Evolutionary conservation across 148 eudicot genomes (phyloP).

Genomic region (Heliosperma pusillum): DNA sequence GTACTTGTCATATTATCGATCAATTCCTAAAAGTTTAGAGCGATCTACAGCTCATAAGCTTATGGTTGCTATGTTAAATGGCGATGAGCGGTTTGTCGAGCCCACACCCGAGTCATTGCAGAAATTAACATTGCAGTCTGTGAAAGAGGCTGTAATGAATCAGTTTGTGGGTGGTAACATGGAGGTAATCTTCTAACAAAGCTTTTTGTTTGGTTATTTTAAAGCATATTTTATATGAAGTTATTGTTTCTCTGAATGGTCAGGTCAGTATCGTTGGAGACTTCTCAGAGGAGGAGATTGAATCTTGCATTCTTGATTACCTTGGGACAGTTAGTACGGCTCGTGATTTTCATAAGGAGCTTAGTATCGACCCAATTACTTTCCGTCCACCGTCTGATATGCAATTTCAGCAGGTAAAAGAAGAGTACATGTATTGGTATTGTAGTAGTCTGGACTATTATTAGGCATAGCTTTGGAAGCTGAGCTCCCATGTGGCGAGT

Average conservation of each 20-base stretch:
- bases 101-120: slow-evolving; percentile 91
- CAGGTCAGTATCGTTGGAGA: slow-evolving; percentile 98
- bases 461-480: slow-evolving; percentile 1
- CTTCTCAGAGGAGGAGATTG: slow-evolving; percentile 91
- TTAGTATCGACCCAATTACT: slow-evolving; percentile 43
- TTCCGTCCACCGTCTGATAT: slow-evolving; percentile 75
- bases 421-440: neutral
- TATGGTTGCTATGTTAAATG: slow-evolving; percentile 90
- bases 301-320: slow-evolving; percentile 94
- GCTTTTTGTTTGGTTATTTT: neutral
- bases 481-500: neutral
- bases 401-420: slow-evolving; percentile 82
- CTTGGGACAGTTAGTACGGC: slow-evolving; percentile 75
- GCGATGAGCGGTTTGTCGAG: slow-evolving; percentile 96
- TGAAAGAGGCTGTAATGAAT: slow-evolving; percentile 88
- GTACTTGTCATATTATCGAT: slow-evolving; percentile 90
- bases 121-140: slow-evolving; percentile 62
- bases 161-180: slow-evolving; percentile 84
- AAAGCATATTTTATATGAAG: neutral
- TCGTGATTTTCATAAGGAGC: slow-evolving; percentile 39
- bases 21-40: slow-evolving; percentile 98
- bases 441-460: neutral
- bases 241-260: slow-evolving; percentile 12
- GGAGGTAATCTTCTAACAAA: slow-evolving; percentile 55
- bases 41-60: slow-evolving; percentile 97